These are phyloP conservation scores for Cicer pinnatifidum DNA, from an alignment of 306 rosid species.

Conservation along the genomic window DNA sequence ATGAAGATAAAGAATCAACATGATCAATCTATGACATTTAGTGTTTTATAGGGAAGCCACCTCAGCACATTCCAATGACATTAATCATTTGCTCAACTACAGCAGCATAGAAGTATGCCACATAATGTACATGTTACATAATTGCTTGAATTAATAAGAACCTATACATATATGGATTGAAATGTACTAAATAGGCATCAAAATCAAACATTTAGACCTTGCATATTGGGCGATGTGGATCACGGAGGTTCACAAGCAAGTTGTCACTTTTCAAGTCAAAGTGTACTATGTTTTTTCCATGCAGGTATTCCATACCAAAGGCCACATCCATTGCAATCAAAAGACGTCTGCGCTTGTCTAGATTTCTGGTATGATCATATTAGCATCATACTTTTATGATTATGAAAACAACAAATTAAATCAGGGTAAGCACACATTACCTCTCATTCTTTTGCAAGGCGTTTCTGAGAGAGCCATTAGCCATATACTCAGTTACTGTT, in stretches of 20 bases:
- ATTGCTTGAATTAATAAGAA: conserved; percentile 9
- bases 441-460: conserved; percentile 82
- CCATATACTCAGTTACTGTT: conserved; percentile 93
- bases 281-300: conserved; percentile 91
- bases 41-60: conserved; percentile 28
- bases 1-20: conserved; percentile 19
- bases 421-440: conserved; percentile 49
- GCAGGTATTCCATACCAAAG: conserved; percentile 96
- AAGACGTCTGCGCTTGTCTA: conserved; percentile 79
- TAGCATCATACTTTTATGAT: conserved; percentile 26
- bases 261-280: conserved; percentile 98
- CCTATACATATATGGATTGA: not conserved
- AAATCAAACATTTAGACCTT: conserved; percentile 58
- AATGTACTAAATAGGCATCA: conserved; percentile 1
- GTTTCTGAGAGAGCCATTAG: conserved; percentile 84
- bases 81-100: not conserved
- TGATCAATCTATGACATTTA: conserved; percentile 25
- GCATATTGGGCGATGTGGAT: conserved; percentile 93
- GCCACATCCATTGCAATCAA: conserved; percentile 97
- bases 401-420: conserved; percentile 23
- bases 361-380: conserved; percentile 58
- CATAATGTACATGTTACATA: not conserved
- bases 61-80: conserved; percentile 16
- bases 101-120: not conserved
- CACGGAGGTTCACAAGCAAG: conserved; percentile 90